Evolutionary conservation across 176 grass and related monocot species (phyloP).

Genomic region (Pontederia crassipes): DNA sequence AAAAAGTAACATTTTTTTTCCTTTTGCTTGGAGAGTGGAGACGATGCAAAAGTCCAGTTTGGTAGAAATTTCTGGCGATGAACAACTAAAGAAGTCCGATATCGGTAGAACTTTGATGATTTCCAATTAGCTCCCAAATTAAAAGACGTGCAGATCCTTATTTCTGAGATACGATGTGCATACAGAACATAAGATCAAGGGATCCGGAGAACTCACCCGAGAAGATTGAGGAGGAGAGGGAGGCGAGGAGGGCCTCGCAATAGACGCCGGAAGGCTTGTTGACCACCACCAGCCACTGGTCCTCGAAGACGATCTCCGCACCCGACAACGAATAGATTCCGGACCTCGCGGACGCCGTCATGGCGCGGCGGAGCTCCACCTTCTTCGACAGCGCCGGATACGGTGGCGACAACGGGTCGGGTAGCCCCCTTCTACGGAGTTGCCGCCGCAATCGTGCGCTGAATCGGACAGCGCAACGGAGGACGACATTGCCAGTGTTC

Average conservation of each 20-base stretch:
- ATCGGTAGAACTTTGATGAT: no score
- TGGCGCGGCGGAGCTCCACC: conserved; percentile 71
- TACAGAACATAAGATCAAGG: background rate
- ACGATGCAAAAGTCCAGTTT: no score
- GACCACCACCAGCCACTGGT: conserved; percentile 65
- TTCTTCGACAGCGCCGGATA: conserved; percentile 71
- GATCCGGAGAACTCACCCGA: background rate
- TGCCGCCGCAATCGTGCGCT: no score
- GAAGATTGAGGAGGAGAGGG: conserved; percentile 20
- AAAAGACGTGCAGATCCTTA: background rate
- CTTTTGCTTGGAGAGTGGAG: no score
- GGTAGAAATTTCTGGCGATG: no score
- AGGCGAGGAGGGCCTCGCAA: conserved; percentile 65
- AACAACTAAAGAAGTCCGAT: no score
- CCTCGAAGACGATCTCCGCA: conserved; percentile 53
- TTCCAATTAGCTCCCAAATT: background rate
- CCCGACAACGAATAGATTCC: conserved; percentile 7
- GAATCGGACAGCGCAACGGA: no score
- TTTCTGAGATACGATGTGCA: background rate
- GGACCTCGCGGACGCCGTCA: conserved; percentile 59
- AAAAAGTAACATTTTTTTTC: no score
- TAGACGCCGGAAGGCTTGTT: conserved; percentile 82
- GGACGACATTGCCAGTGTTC: no score
- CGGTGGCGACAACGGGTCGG: conserved; percentile 67
- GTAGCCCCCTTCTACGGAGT: conserved; percentile 6